phyloP scores from a whole-genome alignment of 805 yeast species.

The Metschnikowia anglica region DNA sequence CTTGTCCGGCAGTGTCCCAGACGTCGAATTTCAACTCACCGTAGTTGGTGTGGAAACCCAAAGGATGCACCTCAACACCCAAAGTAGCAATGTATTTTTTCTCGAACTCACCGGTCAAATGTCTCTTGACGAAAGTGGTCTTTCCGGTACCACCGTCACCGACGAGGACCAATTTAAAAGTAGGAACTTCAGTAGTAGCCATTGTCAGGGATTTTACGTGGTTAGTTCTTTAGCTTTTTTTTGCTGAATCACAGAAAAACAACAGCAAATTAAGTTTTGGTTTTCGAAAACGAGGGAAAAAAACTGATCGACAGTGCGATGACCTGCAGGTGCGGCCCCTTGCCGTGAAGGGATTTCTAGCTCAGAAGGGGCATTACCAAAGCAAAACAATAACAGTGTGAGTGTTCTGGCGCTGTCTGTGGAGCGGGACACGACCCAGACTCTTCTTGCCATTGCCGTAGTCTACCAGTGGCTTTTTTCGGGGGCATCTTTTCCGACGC shows the following conservation, averaged over 20 bases:
- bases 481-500: too few species aligned
- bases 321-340: constrained; percentile 15
- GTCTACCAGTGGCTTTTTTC: too few species aligned
- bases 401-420: too few species aligned
- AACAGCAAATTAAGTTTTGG: constrained; percentile 6
- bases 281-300: constrained; percentile 12
- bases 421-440: too few species aligned
- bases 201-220: constrained; percentile 28
- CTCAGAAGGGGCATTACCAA: background rate
- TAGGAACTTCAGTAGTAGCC: constrained; percentile 80
- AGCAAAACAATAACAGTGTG: background rate
- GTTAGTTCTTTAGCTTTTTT: constrained; percentile 1
- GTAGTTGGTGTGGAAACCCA: constrained; percentile 95
- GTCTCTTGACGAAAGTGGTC: constrained; percentile 99
- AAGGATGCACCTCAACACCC: constrained; percentile 99
- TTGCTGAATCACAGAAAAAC: constrained; percentile 13
- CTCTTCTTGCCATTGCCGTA: background rate
- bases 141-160: constrained; percentile 99
- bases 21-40: constrained; percentile 99
- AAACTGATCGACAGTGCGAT: constrained; percentile 14
- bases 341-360: constrained; percentile 3
- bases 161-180: constrained; percentile 96
- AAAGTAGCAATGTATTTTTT: constrained; percentile 98
- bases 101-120: constrained; percentile 98
- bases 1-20: constrained; percentile 99